Evolutionary conservation across 2,329 filamentous ascomycete genomes (phyloP).

Genomic region (Orbilia quercus): DNA sequence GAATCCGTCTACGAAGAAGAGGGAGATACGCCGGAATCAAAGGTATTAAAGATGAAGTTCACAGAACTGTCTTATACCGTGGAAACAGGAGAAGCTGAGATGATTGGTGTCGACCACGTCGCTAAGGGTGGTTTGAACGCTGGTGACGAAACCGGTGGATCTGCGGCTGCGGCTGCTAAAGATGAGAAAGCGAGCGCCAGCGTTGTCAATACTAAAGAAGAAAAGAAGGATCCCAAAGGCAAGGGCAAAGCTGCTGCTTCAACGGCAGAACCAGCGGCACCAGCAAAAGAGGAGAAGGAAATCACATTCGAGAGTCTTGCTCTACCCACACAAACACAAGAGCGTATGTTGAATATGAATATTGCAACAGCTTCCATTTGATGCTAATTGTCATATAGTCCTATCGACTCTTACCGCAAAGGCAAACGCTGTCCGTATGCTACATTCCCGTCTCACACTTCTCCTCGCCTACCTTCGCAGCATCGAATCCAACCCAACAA

Average conservation of each 20-base stretch:
- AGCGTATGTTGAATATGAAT: conserved; percentile 65
- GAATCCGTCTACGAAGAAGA: conserved; percentile 84
- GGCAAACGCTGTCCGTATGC: conserved; percentile 91
- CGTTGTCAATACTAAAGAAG: conserved; percentile 55
- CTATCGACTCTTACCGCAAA: conserved; percentile 81
- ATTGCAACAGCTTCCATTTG: background rate
- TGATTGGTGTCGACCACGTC: conserved; percentile 96
- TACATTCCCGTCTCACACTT: conserved; percentile 79
- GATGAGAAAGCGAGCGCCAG: conserved; percentile 49
- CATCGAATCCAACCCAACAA: conserved; percentile 59
- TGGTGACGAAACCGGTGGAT: conserved; percentile 58
- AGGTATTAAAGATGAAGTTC: conserved; percentile 73
- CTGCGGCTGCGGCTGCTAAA: conserved; percentile 61
- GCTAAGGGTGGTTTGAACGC: conserved; percentile 86
- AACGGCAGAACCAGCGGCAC: conserved; percentile 22
- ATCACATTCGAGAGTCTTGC: conserved; percentile 57
- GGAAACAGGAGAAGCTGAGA: conserved; percentile 94
- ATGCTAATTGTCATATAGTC: conserved; percentile 63
- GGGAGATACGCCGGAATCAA: conserved; percentile 63
- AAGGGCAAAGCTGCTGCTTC: conserved; percentile 59
- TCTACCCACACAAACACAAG: conserved; percentile 73
- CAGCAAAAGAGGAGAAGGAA: conserved; percentile 56
- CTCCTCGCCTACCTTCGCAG: conserved; percentile 78
- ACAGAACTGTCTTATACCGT: conserved; percentile 85
- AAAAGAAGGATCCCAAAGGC: conserved; percentile 60